Conservation (phyloP, 139 green algal species). For the Chlorella sp. region DNA sequence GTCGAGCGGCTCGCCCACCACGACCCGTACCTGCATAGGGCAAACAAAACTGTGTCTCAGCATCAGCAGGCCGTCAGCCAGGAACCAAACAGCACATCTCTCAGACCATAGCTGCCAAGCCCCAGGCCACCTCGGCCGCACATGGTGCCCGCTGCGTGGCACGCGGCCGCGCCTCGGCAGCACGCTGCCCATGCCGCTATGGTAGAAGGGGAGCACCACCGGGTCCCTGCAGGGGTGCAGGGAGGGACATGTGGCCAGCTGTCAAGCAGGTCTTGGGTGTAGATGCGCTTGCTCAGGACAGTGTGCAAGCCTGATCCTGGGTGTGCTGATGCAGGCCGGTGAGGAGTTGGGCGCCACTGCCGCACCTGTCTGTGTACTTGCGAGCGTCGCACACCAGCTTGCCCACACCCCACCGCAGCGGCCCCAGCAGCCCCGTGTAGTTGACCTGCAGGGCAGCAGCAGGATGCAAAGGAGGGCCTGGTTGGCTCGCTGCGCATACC, state of each 20-base stretch:
- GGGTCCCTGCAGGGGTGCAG: constrained; percentile 56
- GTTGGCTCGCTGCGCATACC: too few species aligned
- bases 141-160: constrained; percentile 54
- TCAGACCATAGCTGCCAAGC: too few species aligned
- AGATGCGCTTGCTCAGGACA: too few species aligned
- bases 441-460: constrained; percentile 49
- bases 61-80: too few species aligned
- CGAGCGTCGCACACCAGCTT: constrained; percentile 78
- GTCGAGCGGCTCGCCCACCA: constrained; percentile 73
- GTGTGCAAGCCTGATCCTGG: too few species aligned
- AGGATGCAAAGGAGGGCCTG: too few species aligned
- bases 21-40: constrained; percentile 34
- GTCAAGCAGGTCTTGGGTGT: too few species aligned
- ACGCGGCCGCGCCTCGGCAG: constrained; percentile 63
- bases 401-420: constrained; percentile 81
- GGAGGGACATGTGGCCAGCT: background rate
- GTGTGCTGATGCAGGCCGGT: too few species aligned
- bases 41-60: too few species aligned
- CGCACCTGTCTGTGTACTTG: constrained; percentile 5
- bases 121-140: constrained; percentile 19
- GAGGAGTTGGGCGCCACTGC: background rate
- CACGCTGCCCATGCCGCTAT: constrained; percentile 78
- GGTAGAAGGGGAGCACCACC: constrained; percentile 85
- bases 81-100: too few species aligned
- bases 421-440: constrained; percentile 67